Percentiles rank a stretch among this genome's conserved stretches.
Evolutionary conservation across 1,284 basidiomycete species (phyloP).

Genomic region (Mixia osmundae): DNA sequence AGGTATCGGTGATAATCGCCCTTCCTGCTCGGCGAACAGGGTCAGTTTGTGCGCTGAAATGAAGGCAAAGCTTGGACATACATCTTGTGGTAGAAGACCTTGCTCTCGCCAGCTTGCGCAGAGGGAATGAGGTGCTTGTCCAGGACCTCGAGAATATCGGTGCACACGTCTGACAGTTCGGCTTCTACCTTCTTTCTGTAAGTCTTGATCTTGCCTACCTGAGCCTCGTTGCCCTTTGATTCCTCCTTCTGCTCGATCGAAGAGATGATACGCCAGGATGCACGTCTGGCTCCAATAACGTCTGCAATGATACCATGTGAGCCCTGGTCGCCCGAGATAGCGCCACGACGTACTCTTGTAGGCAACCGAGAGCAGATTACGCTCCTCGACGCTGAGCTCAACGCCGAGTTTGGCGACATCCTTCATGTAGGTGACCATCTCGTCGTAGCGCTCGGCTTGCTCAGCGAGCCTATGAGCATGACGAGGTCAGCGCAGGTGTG

Average conservation of each 20-base stretch:
- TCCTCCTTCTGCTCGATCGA: slow-evolving; percentile 30
- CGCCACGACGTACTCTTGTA: slow-evolving; percentile 22
- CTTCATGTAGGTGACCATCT: slow-evolving; percentile 8
- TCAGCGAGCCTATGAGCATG: slow-evolving; percentile 6
- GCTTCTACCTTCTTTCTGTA: slow-evolving; percentile 19
- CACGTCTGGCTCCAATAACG: slow-evolving; percentile 27
- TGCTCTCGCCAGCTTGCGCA: slow-evolving; percentile 20
- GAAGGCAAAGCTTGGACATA: slow-evolving; percentile 1
- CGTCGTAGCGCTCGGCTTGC: slow-evolving; percentile 12
- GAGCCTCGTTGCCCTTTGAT: slow-evolving; percentile 19
- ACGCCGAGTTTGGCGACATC: slow-evolving; percentile 19
- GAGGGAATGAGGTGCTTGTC: slow-evolving; percentile 21
- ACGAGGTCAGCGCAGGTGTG: background rate
- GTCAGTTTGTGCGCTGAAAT: background rate
- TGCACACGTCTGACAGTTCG: slow-evolving; percentile 15
- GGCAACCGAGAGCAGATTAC: slow-evolving; percentile 28
- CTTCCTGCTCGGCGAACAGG: slow-evolving; percentile 19
- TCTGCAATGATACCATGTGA: background rate
- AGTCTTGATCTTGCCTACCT: slow-evolving; percentile 19
- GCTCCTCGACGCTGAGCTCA: slow-evolving; percentile 28
- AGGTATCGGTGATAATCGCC: slow-evolving; percentile 30
- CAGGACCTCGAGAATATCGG: slow-evolving; percentile 20
- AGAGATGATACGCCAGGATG: slow-evolving; percentile 28
- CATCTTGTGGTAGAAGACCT: slow-evolving; percentile 23
- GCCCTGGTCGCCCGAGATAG: background rate